A percentile compares a stretch with the other conserved stretches of the same genome.
These are phyloP conservation scores for Fusarium chaquense DNA, from an alignment of 2,329 filamentous ascomycete species.

Conservation along the genomic window DNA sequence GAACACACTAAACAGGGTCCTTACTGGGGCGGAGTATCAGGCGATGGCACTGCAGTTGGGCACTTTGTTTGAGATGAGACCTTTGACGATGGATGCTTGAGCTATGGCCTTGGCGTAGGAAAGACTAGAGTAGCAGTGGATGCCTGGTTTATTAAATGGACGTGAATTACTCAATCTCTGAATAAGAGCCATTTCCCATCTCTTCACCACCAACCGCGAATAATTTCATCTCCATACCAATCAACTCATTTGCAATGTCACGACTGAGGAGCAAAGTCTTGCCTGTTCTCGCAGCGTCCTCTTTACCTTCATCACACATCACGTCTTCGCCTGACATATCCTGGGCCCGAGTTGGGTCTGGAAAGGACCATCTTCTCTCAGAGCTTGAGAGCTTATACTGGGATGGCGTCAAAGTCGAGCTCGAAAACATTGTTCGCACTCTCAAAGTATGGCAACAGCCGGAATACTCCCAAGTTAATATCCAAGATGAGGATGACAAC, in stretches of 20 bases:
- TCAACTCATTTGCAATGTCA: slow-evolving; percentile 21
- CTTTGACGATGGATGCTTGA: neutral
- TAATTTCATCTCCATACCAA: neutral
- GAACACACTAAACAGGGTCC: slow-evolving; percentile 17
- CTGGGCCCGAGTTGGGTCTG: slow-evolving; percentile 25
- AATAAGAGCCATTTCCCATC: neutral
- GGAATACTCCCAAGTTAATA: slow-evolving; percentile 21
- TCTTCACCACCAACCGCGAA: neutral
- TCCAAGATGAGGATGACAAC: slow-evolving; percentile 32
- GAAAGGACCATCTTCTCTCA: slow-evolving; percentile 30
- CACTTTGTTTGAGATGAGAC: slow-evolving; percentile 1
- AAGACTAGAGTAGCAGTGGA: neutral
- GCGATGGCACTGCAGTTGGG: neutral
- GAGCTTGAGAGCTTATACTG: slow-evolving; percentile 40
- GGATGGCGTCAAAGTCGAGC: slow-evolving; percentile 40
- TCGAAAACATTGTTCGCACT: slow-evolving; percentile 43
- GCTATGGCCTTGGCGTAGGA: neutral
- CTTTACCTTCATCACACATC: slow-evolving; percentile 22
- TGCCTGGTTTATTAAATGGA: neutral
- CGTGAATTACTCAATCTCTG: neutral
- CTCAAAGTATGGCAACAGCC: slow-evolving; percentile 40
- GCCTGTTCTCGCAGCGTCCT: slow-evolving; percentile 23
- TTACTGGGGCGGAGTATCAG: slow-evolving; percentile 32
- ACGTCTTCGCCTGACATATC: slow-evolving; percentile 32
- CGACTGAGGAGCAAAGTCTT: slow-evolving; percentile 29